These are phyloP conservation scores for Hippophae tibetana DNA, from an alignment of 306 rosid genomes.

Conservation along the genomic window DNA sequence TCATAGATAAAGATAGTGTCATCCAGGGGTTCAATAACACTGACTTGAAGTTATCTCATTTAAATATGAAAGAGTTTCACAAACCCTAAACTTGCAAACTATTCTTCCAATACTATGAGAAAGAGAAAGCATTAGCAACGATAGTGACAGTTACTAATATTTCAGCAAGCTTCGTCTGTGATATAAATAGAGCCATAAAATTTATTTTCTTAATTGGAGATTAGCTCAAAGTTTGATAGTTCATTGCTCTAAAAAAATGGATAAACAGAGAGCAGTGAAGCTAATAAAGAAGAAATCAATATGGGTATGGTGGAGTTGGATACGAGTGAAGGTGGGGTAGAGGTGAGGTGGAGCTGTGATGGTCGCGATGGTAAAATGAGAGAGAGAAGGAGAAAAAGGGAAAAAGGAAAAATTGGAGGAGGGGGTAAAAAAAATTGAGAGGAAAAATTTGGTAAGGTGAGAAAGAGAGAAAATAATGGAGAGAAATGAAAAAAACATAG, in stretches of 20 bases:
- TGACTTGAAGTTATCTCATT: slow-evolving; percentile 44
- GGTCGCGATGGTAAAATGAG: not conserved
- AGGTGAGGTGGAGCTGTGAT: not conserved
- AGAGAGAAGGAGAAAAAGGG: not conserved
- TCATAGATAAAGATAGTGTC: slow-evolving; percentile 19
- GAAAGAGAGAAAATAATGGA: too few relatives aligned
- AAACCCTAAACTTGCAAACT: slow-evolving; percentile 29
- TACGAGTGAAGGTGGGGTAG: not conserved
- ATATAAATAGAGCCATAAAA: too few relatives aligned
- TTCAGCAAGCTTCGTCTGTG: too few relatives aligned
- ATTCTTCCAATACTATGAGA: slow-evolving; percentile 14
- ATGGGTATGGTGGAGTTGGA: not conserved
- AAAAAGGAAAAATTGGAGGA: too few relatives aligned
- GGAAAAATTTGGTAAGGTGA: not conserved
- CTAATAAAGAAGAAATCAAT: too few relatives aligned
- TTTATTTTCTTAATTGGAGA: too few relatives aligned
- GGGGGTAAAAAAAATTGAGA: not conserved
- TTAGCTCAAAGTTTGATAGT: too few relatives aligned
- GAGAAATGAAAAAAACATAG: too few relatives aligned
- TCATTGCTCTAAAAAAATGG: too few relatives aligned
- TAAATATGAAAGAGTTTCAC: slow-evolving; percentile 28
- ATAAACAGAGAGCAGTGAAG: too few relatives aligned
- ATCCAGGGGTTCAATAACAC: slow-evolving; percentile 31
- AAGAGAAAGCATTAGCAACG: too few relatives aligned
- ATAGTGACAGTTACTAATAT: too few relatives aligned